Evolutionary conservation across 805 yeast species (phyloP), one percentile per base, ranked within the genome.

Genomic region (Maudiozyma pseudohumilis): DNA sequence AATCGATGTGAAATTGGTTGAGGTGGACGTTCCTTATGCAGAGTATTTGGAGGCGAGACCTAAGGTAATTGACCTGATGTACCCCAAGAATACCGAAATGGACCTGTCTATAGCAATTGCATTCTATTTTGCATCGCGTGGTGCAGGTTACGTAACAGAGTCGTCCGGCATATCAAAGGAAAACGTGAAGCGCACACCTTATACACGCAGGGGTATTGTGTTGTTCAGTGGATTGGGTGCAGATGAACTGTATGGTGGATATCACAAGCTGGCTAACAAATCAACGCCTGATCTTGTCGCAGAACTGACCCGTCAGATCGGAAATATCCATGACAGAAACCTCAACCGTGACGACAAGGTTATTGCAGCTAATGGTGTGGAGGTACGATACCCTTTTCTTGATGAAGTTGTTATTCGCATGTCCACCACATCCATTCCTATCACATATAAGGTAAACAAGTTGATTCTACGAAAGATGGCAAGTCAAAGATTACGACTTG

Each of bases 161-260:
- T n/a, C n/a, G n/a, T n/a, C n/a, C n/a, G n/a, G n/a, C n/a, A n/a
- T n/a, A n/a, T n/a, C n/a, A n/a, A 50, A 23, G 5, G 43, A 1
- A n/a, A 19, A 35, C 18, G 13, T 18, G 2, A 16, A 20, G 4
- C 20, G 29, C n/a, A 3, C 20, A 8, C 37, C 48, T 13, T 80
- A 77, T 48, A 44, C 52, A 2, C 72, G 87, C 15, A 55, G 60
- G 7, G 72, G 86, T 7, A 72, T 75, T 46, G 95, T 92, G 0
- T 57, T 92, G 7, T 64, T 92, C 25, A 84, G 95, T 38, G 99
- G 99, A 0, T 66, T 92, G 10, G 99, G 99, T 1, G 98, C 98
- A 0, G 99, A 92, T 61, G 99, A 92, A 59, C 61, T 92, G 15
- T 88, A 83, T 65, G 99, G 95, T 0, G 99, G 99, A 0, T 92